Base-by-base conservation (phyloP, 495 filamentous ascomycete species). In the Daldinia bambusicola region DNA sequence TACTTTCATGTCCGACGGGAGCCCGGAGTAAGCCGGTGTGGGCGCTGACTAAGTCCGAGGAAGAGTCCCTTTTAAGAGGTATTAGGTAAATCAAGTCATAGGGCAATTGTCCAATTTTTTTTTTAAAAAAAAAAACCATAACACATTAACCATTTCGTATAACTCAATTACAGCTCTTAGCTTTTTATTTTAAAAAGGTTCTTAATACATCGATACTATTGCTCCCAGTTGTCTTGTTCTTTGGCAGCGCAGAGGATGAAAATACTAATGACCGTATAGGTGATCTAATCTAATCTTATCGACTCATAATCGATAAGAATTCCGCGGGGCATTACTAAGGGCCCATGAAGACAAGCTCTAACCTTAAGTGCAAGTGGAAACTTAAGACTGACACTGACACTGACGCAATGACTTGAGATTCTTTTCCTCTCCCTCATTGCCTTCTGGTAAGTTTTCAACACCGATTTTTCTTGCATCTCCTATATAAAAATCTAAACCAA, bases 271-370 rank as follows among this genome's bases (percentile, higher is more conserved):
- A 16, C 2, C n/a, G n/a, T n/a, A n/a, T n/a, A 48, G 6, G 7
- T 20, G n/a, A 48, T 20, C 43, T 48, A 45, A 45, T 45, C 41
- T 45, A 45, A 45, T 45, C 41, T 45, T 1, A 45, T 20, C 41
- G 18, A 45, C 37, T 40, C 13, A 18, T 40, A 40, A 62, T 62
- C 36, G 68, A 71, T 71, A 71, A 71, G 52, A 30, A 12, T 58
- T 22, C 32, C 58, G 53, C 45, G 58, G 58, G 58, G 63, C 61
- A 66, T 71, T 13, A 71, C 58, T 71, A 67, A 71, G 69, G 12
- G 32, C 57, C 66, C 26, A 20, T 37, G 6, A 4, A 53, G 36
- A 48, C 43, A 50, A 22, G 40, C 51, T 57, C 36, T 43, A 48
- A 22, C 18, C 43, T 41, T 4, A 38, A 37, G 32, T 20, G 20